A percentile compares a stretch with the other conserved stretches of the same genome.
Evolutionary conservation across 2,329 filamentous ascomycete genomes (phyloP).

Genomic region (Neurospora crassa): DNA sequence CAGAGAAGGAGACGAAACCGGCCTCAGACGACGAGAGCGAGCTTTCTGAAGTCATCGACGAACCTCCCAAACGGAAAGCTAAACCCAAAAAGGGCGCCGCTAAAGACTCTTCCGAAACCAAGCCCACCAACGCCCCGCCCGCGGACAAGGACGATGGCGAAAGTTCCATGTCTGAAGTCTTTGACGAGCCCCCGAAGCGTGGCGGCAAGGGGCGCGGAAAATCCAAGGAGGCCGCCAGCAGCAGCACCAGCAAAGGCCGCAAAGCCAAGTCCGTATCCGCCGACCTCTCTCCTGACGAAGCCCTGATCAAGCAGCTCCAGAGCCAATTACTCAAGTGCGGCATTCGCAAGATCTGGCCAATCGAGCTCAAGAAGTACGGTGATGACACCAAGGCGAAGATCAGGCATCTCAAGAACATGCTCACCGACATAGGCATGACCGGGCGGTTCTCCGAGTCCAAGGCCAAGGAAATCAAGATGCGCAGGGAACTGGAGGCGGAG

Average conservation of each 20-base stretch:
- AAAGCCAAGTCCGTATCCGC: conserved; percentile 22
- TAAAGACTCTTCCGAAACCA: conserved; percentile 7
- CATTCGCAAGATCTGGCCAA: conserved; percentile 82
- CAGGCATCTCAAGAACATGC: conserved; percentile 66
- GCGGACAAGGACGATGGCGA: conserved; percentile 3
- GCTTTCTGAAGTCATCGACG: conserved; percentile 65
- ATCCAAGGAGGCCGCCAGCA: conserved; percentile 35
- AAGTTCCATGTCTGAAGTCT: conserved; percentile 14
- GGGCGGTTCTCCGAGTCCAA: conserved; percentile 80
- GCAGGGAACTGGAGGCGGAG: conserved; percentile 74
- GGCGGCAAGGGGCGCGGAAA: conserved; percentile 25
- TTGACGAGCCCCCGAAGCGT: conserved; percentile 14
- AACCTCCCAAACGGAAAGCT: conserved; percentile 37
- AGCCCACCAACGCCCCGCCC: background rate
- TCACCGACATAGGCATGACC: conserved; percentile 76
- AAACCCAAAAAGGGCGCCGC: background rate
- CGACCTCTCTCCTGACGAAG: conserved; percentile 50
- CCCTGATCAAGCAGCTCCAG: conserved; percentile 82
- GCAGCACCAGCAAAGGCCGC: conserved; percentile 31
- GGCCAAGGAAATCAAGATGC: conserved; percentile 79
- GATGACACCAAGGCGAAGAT: conserved; percentile 70
- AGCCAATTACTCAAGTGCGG: conserved; percentile 82
- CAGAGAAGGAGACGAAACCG: conserved; percentile 3
- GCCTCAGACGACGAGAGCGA: conserved; percentile 40
- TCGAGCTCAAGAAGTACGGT: conserved; percentile 67